Percentiles rank a stretch among this genome's conserved stretches.
Evolutionary conservation across 2,329 filamentous ascomycete genomes (phyloP).

Genomic region (Plectosphaerella plurivora): DNA sequence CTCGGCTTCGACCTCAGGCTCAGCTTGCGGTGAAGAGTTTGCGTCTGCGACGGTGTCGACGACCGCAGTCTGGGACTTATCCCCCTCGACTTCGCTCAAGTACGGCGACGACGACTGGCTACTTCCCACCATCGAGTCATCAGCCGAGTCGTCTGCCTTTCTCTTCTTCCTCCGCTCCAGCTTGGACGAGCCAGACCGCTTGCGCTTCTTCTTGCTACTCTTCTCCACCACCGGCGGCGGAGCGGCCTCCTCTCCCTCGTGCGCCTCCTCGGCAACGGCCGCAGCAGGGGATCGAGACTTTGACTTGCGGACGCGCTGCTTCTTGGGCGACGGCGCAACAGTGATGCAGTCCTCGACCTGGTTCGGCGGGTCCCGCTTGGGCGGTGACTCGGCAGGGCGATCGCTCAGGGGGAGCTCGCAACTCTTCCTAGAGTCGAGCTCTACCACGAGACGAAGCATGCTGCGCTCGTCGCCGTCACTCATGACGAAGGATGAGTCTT

Average conservation of each 20-base stretch:
- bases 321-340: slow-evolving; percentile 12
- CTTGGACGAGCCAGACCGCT: slow-evolving; percentile 17
- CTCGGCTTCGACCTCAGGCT: not conserved
- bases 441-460: slow-evolving; percentile 43
- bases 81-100: not conserved
- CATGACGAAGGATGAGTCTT: slow-evolving; percentile 30
- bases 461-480: slow-evolving; percentile 43
- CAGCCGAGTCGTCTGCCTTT: slow-evolving; percentile 7
- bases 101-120: not conserved
- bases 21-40: no score
- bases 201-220: slow-evolving; percentile 21
- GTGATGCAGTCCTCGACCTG: slow-evolving; percentile 26
- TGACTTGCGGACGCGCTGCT: not conserved
- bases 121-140: slow-evolving; percentile 14
- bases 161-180: slow-evolving; percentile 20
- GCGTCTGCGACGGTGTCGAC: no score
- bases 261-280: slow-evolving; percentile 10
- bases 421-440: slow-evolving; percentile 37
- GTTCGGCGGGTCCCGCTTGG: slow-evolving; percentile 14
- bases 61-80: not conserved
- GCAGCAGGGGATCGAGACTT: slow-evolving; percentile 9
- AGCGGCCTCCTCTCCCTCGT: slow-evolving; percentile 18
- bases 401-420: slow-evolving; percentile 19
- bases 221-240: slow-evolving; percentile 12
- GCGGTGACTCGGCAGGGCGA: slow-evolving; percentile 20